Evolutionary conservation across 2,329 filamentous ascomycete genomes (phyloP).

Genomic region (Acrodontium crateriforme): DNA sequence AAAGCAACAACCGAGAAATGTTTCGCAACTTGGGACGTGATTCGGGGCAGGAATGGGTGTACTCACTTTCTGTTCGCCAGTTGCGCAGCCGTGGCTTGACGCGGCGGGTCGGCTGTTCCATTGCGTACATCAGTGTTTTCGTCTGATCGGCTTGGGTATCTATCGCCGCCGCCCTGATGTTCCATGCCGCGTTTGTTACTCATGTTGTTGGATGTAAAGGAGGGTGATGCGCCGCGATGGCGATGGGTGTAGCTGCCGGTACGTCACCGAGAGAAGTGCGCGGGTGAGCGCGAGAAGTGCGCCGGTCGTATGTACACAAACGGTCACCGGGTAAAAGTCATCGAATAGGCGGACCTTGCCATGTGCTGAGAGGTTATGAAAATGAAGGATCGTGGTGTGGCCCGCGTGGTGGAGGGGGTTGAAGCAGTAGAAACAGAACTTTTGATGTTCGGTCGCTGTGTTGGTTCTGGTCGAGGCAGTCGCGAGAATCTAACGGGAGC

Average conservation of each 20-base stretch:
- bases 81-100: constrained; percentile 21
- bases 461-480: too few species aligned
- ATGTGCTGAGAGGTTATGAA: constrained; percentile 4
- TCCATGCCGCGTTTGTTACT: constrained; percentile 20
- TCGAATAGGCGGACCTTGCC: constrained; percentile 5
- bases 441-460: too few species aligned
- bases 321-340: constrained; percentile 5
- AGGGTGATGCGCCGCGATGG: background rate
- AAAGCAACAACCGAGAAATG: too few species aligned
- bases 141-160: too few species aligned
- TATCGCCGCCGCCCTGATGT: constrained; percentile 15
- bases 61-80: constrained; percentile 23
- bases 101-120: constrained; percentile 14
- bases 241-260: too few species aligned
- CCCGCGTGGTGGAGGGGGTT: too few species aligned
- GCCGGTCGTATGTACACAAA: constrained; percentile 4
- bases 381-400: background rate
- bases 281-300: too few species aligned
- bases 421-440: too few species aligned
- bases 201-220: constrained; percentile 1
- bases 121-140: constrained; percentile 3
- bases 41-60: too few species aligned
- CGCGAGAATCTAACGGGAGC: too few species aligned
- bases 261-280: too few species aligned
- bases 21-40: too few species aligned